Evolutionary conservation across 352 stramenopile genomes (phyloP).

Genomic region (Phytophthora fragariaefolia): DNA sequence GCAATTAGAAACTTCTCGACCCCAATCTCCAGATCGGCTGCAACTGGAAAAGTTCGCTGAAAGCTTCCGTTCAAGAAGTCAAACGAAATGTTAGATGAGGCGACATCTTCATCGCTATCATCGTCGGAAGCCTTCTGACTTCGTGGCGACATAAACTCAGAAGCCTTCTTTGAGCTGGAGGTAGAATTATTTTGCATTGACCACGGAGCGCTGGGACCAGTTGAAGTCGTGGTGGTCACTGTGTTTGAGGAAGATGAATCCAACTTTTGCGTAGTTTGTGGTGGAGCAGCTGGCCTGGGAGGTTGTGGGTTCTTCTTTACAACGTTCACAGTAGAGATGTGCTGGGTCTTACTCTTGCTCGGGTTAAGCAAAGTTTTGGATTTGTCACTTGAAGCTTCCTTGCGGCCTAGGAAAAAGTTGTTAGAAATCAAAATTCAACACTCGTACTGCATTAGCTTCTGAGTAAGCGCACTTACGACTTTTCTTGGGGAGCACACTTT

Average conservation of each 20-base stretch:
- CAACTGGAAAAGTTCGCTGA: constrained; percentile 71
- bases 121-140: constrained; percentile 30
- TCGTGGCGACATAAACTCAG: constrained; percentile 9
- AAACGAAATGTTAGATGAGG: constrained; percentile 42
- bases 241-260: background rate
- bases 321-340: background rate
- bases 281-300: background rate
- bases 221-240: background rate
- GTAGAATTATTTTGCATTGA: constrained; percentile 10
- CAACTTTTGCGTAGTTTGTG: constrained; percentile 6
- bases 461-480: constrained; percentile 33
- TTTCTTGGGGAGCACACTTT: constrained; percentile 38
- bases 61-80: constrained; percentile 62
- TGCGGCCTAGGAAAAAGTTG: constrained; percentile 31
- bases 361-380: background rate
- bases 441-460: background rate
- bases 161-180: constrained; percentile 1
- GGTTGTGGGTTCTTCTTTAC: constrained; percentile 14
- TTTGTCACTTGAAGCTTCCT: constrained; percentile 21
- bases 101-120: constrained; percentile 16
- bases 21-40: constrained; percentile 72
- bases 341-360: constrained; percentile 6
- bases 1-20: constrained; percentile 81
- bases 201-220: constrained; percentile 7
- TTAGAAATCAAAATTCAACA: background rate